Evolutionary conservation across 768 basidiomycete genomes (phyloP), one percentile per base, ranked within the genome.

Genomic region (Leccinum longicurvipes): DNA sequence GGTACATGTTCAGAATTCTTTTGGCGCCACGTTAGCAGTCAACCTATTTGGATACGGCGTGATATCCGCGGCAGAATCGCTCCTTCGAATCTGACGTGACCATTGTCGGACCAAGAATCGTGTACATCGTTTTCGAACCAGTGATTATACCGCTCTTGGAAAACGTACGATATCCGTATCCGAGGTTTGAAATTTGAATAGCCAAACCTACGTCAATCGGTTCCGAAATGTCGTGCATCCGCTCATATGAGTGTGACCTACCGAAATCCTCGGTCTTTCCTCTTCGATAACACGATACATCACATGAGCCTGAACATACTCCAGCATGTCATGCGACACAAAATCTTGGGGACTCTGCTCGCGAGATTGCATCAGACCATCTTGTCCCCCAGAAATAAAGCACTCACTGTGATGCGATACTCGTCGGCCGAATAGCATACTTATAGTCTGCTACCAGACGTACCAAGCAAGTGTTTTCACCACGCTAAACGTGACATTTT

Each of bases 151-250:
- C 84, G 47, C 74, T 78, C 67, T 83, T 82, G 8, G 86, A 81
- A 21, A 92, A 76, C 7, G 67, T 93, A 95, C 1, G 93, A 83
- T 14, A 98, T 72, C 11, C 82, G 83, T 62, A 98, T 83, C 59
- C 79, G 85, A 1, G 94, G 93, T 70, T 95, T 97, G n/a, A n/a
- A n/a, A n/a, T n/a, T n/a, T n/a, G 80, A 98, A 97, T 21, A 98
- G 68, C 95, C 96, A 98, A 21, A 98, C 78, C 93, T 95, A 65
- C 24, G 15, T 23, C 25, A 41, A 45, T 47, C 56, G 55, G 41
- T 29, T n/a, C 6, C 25, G 10, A 19, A 11, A 6, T 6, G 46
- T 21, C 2, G 11, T 0, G 11, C 39, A 0, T 31, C n/a, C n/a
- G n/a, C n/a, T n/a, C 11, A 32, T 10, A 7, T 14, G 39, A 25